Conservation (phyloP, 1,284 basidiomycete species). For the Melampsora abietis-canadensis region DNA sequence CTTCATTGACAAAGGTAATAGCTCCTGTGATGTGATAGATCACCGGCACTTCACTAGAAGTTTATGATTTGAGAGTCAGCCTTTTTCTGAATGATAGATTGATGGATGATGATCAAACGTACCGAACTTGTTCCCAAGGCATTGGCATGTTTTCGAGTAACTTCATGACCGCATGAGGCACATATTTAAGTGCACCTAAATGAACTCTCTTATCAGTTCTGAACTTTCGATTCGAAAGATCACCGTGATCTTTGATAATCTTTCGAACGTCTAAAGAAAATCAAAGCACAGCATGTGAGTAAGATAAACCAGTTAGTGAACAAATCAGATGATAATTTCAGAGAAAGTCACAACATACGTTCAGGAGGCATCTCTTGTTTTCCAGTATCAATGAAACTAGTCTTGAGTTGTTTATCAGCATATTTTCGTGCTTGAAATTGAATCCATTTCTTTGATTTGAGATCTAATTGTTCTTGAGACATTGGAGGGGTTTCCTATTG, state of each 20-base stretch:
- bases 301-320: conserved; percentile 57
- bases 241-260: conserved; percentile 55
- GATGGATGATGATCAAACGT: conserved; percentile 2
- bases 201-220: conserved; percentile 98
- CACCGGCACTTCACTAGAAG: conserved; percentile 93
- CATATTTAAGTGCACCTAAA: conserved; percentile 95
- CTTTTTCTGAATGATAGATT: conserved; percentile 17
- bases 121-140: conserved; percentile 72
- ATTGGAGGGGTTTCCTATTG: conserved; percentile 56
- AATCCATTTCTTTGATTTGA: conserved; percentile 89
- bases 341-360: too few species aligned
- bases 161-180: conserved; percentile 99
- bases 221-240: conserved; percentile 62
- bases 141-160: conserved; percentile 97
- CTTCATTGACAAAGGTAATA: conserved; percentile 98
- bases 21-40: conserved; percentile 99
- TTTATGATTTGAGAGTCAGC: too few species aligned
- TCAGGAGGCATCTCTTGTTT: conserved; percentile 73
- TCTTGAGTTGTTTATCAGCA: conserved; percentile 75
- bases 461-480: conserved; percentile 70
- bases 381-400: conserved; percentile 84
- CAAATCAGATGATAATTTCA: too few species aligned
- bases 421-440: conserved; percentile 88
- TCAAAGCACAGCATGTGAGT: neutral
- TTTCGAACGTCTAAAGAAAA: conserved; percentile 48